Percentiles rank a stretch among this genome's conserved stretches.
These are phyloP conservation scores for Scheffersomyces spartinae DNA, from an alignment of 805 yeast species.

Conservation along the genomic window DNA sequence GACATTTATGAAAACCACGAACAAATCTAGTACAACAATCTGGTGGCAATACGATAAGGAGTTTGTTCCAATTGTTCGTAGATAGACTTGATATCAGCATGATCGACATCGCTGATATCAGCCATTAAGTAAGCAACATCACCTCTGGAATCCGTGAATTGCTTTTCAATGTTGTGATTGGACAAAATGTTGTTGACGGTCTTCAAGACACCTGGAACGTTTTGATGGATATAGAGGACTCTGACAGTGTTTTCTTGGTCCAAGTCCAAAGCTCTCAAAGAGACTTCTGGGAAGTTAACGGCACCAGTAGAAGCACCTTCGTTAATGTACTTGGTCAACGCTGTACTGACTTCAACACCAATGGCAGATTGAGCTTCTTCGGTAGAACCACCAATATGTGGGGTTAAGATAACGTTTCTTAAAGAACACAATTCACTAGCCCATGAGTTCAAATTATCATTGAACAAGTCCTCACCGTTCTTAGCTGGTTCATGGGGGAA, in stretches of 20 bases:
- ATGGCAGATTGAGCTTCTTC: conserved; percentile 98
- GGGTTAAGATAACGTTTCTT: conserved; percentile 85
- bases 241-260: conserved; percentile 85
- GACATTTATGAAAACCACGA: too few relatives aligned
- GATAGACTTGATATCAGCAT: conserved; percentile 71
- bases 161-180: conserved; percentile 93
- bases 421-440: conserved; percentile 68
- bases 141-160: conserved; percentile 93
- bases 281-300: conserved; percentile 97
- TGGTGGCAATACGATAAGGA: conserved; percentile 81
- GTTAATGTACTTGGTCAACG: conserved; percentile 83
- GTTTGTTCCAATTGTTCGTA: conserved; percentile 82
- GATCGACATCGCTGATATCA: conserved; percentile 79
- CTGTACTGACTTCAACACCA: conserved; percentile 87
- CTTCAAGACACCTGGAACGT: conserved; percentile 97
- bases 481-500: conserved; percentile 96
- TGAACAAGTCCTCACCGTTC: conserved; percentile 79
- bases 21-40: conserved; percentile 65
- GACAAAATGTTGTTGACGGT: conserved; percentile 94
- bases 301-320: conserved; percentile 94
- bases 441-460: conserved; percentile 68
- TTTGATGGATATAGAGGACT: conserved; percentile 91
- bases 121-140: conserved; percentile 97
- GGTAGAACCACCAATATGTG: conserved; percentile 98
- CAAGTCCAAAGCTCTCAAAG: conserved; percentile 75